These are phyloP conservation scores for Diversispora epigaea DNA, from an alignment of 192 early-diverging fungal genomes.

Conservation along the genomic window DNA sequence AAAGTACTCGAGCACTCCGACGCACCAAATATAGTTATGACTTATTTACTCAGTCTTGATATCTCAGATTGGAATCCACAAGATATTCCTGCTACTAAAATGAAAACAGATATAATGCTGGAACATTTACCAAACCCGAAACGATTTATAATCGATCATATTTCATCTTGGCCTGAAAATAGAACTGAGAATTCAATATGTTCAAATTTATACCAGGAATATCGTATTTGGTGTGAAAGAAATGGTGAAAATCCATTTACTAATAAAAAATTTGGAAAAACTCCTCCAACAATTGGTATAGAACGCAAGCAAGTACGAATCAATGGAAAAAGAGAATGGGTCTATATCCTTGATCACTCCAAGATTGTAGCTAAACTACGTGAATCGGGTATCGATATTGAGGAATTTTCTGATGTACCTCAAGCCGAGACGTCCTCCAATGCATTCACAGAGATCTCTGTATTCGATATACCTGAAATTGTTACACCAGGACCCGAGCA, in stretches of 20 bases:
- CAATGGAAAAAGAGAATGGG: neutral
- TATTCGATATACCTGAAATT: slow-evolving; percentile 5
- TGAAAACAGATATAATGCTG: neutral
- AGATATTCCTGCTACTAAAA: slow-evolving; percentile 12
- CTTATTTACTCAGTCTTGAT: neutral
- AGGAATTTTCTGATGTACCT: neutral
- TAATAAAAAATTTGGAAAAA: neutral
- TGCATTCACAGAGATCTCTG: neutral
- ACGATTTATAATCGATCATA: slow-evolving; percentile 7
- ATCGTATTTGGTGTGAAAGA: neutral
- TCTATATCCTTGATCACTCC: neutral
- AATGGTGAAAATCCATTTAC: slow-evolving; percentile 1
- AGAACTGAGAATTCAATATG: neutral
- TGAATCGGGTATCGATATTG: neutral
- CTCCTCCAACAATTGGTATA: slow-evolving; percentile 2
- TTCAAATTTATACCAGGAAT: neutral
- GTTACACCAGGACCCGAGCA: no score
- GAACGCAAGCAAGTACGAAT: neutral
- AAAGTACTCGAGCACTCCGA: neutral
- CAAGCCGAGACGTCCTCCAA: neutral
- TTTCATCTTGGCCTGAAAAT: neutral
- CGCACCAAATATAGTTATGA: neutral
- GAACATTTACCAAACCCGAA: neutral
- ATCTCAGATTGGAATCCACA: slow-evolving; percentile 6
- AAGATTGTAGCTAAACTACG: neutral